Evolutionary conservation across 176 grass and related monocot species (phyloP).

Genomic region (Eleusine indica): DNA sequence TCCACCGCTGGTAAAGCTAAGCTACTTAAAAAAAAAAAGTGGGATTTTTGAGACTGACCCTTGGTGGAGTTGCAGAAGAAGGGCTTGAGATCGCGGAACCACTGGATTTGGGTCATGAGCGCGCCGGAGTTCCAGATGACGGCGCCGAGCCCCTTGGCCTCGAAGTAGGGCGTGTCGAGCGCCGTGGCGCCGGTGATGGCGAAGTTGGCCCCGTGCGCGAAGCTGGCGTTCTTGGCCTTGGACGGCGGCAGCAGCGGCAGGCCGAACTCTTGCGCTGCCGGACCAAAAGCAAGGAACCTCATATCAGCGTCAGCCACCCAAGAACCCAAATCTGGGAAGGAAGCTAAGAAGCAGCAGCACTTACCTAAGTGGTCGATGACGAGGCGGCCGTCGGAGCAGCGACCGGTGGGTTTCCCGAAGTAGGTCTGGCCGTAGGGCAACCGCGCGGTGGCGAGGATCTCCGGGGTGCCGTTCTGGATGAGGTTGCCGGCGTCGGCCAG

Average conservation of each 20-base stretch:
- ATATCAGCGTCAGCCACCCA: constrained; percentile 28
- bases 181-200: constrained; percentile 93
- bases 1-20: neutral
- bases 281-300: constrained; percentile 18
- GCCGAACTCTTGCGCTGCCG: constrained; percentile 69
- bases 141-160: constrained; percentile 53
- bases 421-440: constrained; percentile 83
- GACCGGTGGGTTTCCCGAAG: constrained; percentile 65
- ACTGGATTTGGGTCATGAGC: constrained; percentile 85
- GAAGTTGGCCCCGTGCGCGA: constrained; percentile 79
- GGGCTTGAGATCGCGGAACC: constrained; percentile 85
- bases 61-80: constrained; percentile 66
- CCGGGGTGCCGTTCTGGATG: constrained; percentile 51
- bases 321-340: constrained; percentile 23
- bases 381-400: constrained; percentile 88
- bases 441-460: constrained; percentile 60
- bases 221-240: constrained; percentile 60
- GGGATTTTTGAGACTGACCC: constrained; percentile 45
- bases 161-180: constrained; percentile 77
- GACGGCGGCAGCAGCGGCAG: constrained; percentile 79
- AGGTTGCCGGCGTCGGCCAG: constrained; percentile 84
- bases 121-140: constrained; percentile 79
- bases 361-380: constrained; percentile 79
- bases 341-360: neutral
- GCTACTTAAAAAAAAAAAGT: neutral